Evolutionary conservation across 306 rosid species (phyloP).

Genomic region (Inga oerstediana): DNA sequence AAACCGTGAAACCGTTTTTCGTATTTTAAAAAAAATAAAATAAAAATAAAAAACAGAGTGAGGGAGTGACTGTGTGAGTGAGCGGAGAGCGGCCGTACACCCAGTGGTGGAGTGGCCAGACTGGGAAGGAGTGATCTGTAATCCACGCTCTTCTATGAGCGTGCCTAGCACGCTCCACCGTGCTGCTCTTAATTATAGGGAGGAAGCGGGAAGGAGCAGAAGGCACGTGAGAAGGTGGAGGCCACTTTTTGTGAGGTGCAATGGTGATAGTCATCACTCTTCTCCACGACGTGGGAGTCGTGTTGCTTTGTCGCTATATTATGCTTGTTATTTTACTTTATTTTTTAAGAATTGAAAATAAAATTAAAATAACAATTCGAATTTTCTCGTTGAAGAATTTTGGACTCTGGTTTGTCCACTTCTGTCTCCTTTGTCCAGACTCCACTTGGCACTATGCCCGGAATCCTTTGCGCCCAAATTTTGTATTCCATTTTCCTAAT

Average conservation of each 20-base stretch:
- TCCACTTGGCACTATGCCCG: slow-evolving; percentile 23
- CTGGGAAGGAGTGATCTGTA: background rate
- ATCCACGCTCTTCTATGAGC: background rate
- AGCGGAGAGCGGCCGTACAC: background rate
- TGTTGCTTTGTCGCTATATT: background rate
- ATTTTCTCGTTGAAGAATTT: background rate
- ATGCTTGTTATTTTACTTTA: background rate
- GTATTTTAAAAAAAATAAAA: background rate
- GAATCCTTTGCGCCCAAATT: background rate
- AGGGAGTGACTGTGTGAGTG: background rate
- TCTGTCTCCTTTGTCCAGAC: background rate
- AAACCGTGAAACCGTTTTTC: slow-evolving; percentile 31
- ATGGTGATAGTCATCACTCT: background rate
- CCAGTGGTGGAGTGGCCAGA: background rate
- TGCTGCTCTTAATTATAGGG: too few species aligned
- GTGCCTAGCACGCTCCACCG: background rate
- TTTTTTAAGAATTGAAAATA: background rate
- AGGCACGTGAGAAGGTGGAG: background rate
- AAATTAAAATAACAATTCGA: background rate
- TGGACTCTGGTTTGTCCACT: background rate
- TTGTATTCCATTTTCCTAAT: background rate
- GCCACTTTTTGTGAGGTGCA: background rate
- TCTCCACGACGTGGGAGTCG: slow-evolving; percentile 7
- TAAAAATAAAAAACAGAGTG: background rate
- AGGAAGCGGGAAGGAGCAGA: too few species aligned